Conservation (phyloP, 2,329 filamentous ascomycete genomes). For the Apiospora phragmitis region DNA sequence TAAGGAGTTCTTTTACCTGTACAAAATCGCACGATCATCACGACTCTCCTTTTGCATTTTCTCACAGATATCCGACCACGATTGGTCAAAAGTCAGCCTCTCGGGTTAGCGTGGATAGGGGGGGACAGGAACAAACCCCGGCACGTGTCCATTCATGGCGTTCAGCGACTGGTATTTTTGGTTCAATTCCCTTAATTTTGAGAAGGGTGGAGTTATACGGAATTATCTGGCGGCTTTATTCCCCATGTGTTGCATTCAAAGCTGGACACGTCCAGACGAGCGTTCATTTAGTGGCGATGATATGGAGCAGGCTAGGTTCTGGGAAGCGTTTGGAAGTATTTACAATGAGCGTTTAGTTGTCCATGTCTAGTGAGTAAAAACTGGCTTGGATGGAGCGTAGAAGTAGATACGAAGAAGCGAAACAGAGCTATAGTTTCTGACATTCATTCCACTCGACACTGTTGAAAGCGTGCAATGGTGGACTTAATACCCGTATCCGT, state of each 20-base stretch:
- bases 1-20: slow-evolving; percentile 11
- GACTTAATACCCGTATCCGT: background rate
- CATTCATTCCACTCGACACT: background rate
- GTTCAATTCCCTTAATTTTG: background rate
- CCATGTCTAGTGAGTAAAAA: background rate
- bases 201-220: slow-evolving; percentile 8
- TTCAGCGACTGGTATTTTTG: slow-evolving; percentile 13
- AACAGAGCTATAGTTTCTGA: background rate
- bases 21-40: slow-evolving; percentile 17
- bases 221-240: slow-evolving; percentile 1
- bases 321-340: background rate
- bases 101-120: slow-evolving; percentile 10
- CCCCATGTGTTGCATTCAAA: slow-evolving; percentile 3
- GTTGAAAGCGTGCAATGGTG: background rate
- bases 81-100: slow-evolving; percentile 3
- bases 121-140: slow-evolving; percentile 1
- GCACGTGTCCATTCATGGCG: slow-evolving; percentile 11
- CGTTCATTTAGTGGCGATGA: slow-evolving; percentile 4
- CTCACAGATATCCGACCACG: slow-evolving; percentile 18
- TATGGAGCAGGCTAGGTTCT: background rate
- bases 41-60: slow-evolving; percentile 18
- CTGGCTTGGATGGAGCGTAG: background rate
- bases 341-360: background rate
- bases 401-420: background rate
- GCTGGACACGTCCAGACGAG: background rate